Base-by-base conservation (phyloP, 305 asterid species). In the Lippia alba region DNA sequence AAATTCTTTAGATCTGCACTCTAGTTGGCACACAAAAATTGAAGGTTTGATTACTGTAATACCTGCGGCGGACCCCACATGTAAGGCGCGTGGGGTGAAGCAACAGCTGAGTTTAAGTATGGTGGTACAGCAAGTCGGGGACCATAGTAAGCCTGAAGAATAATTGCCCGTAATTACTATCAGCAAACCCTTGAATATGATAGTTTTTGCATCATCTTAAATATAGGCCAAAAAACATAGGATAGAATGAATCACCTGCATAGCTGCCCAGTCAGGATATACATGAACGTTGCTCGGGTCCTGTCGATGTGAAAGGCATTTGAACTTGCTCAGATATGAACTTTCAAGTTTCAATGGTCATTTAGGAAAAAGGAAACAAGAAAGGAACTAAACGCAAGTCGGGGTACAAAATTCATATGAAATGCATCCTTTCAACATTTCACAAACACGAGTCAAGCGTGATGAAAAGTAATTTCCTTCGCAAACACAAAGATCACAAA, bases 31-130 rank as follows among this genome's bases (percentile, higher is more conserved):
- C 48, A 67, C 7, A 64, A 20, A 55, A 75, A 72, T 18, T 19
- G 49, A 46, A 24, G 41, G 51, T n/a, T 40, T 39, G 39, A 69
- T 39, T 54, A 2, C 44, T 11, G 20, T 53, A 75, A 57, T 81
- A 94, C 99, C 99, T 94, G 97, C 39, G 96, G 89, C 9, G 97
- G 95, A 55, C 84, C 97, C 99, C 97, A 91, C 92, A 94, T 90
- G 67, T 87, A 94, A 54, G 96, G 91, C 6, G 91, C 79, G 56
- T 88, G 99, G 74, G 92, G 91, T 61, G 97, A 74, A 64, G 91
- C 87, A 74, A 91, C 85, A 30, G 88, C 83, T 6, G 97, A 79
- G 84, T 86, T 94, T 83, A 88, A 64, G 74, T 85, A 94, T 51
- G 94, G 91, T 14, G 96, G 96, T 39, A 94, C 82, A 72, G 99